Conservation (phyloP, 805 yeast genomes). For the Ogataea degrootiae region DNA sequence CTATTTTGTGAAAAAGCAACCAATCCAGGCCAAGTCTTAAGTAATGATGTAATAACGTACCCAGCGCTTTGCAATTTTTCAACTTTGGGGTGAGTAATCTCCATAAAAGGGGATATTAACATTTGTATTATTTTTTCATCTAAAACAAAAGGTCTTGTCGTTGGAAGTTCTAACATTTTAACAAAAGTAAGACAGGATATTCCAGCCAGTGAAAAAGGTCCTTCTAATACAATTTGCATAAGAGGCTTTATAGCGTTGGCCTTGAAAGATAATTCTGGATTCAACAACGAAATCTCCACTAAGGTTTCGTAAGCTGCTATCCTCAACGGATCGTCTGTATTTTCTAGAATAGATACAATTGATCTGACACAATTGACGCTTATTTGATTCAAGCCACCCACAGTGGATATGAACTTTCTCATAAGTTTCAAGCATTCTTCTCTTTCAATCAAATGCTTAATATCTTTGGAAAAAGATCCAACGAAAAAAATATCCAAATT, state of each 20-base stretch:
- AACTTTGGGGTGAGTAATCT: conserved; percentile 41
- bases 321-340: conserved; percentile 45
- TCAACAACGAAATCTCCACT: conserved; percentile 44
- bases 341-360: conserved; percentile 58
- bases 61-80: conserved; percentile 60
- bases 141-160: conserved; percentile 47
- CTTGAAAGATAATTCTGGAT: conserved; percentile 38
- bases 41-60: conserved; percentile 50
- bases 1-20: conserved; percentile 55
- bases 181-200: conserved; percentile 44
- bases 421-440: conserved; percentile 73
- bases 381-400: conserved; percentile 47
- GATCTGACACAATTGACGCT: conserved; percentile 64
- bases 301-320: conserved; percentile 48
- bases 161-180: conserved; percentile 54
- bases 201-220: conserved; percentile 41
- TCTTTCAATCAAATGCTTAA: conserved; percentile 49
- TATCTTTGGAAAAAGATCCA: conserved; percentile 56
- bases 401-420: conserved; percentile 53
- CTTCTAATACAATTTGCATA: conserved; percentile 48
- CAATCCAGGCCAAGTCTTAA: conserved; percentile 76
- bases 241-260: conserved; percentile 43
- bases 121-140: conserved; percentile 59
- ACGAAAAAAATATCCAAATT: conserved; percentile 62
- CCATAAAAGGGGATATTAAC: conserved; percentile 69